Evolutionary conservation across 805 yeast species (phyloP), one percentile per base, ranked within the genome.

Genomic region (Yamadazyma kitorensis): DNA sequence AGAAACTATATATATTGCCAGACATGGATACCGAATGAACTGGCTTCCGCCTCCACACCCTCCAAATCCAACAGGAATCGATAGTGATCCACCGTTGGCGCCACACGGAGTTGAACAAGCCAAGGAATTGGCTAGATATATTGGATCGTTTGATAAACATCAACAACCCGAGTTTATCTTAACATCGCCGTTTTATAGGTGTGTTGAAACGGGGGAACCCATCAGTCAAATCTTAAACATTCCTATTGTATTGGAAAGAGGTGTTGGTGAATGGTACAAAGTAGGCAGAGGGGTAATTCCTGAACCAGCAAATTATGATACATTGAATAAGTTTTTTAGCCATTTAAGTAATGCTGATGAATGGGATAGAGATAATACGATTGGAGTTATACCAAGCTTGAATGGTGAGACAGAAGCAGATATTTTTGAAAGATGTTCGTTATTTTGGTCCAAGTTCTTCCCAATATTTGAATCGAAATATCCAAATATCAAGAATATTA

Each of bases 181-280:
- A 43, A 60, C 83, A 0, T 82, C 95, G 12, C 98, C 98, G 0
- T 89, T 88, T 56, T 88, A 86, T 55, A 68, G 98, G 39, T 93
- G 98, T 56, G 64, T 88, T 5, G 86, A 93, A 51, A 89, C 98
- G 0, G 70, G 82, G 6, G 59, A 71, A 8, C 95, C 95, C 2
- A 68, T 81, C 10, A 78, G 95, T 1, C 65, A 76, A 27, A 53
- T 55, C 17, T 58, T 87, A 11, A 78, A 70, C 4, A 47, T 84
- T 22, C 76, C 78, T 9, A 74, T 89, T 8, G 69, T 62, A 31
- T 58, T 85, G 4, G 98, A 93, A 48, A 62, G 80, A 34, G 98
- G 97, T 1, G 69, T 91, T 17, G 94, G 96, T 15, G 97, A 93
- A 60, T 88, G 96, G 95, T 91, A 84, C 52, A 76, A 76, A 48